Evolutionary conservation across 306 rosid genomes (phyloP).

Genomic region (Ziziphus jujuba): DNA sequence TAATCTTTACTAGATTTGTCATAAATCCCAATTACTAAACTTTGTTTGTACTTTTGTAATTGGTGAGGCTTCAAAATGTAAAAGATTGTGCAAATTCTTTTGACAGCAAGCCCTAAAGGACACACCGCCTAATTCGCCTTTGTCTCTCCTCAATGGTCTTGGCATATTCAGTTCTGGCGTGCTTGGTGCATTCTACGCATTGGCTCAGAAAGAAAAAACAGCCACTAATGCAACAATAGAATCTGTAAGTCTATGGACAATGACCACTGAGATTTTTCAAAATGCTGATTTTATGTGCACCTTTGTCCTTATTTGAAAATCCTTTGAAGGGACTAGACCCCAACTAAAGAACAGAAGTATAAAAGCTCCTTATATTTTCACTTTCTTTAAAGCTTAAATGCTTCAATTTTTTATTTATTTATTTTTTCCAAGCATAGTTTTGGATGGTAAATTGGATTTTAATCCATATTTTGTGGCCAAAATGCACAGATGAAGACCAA

Average conservation of each 20-base stretch:
- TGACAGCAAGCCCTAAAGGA: slow-evolving; percentile 44
- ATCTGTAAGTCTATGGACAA: slow-evolving; percentile 56
- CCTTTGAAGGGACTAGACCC: slow-evolving; percentile 12
- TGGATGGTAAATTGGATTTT: slow-evolving; percentile 24
- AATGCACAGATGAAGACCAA: slow-evolving; percentile 59
- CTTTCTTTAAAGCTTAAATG: not conserved
- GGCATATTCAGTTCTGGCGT: slow-evolving; percentile 70
- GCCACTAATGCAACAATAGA: slow-evolving; percentile 51
- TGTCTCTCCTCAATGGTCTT: slow-evolving; percentile 55
- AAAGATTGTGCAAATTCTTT: slow-evolving; percentile 34
- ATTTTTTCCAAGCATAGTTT: not conserved
- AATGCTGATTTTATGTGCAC: not conserved
- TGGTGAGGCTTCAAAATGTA: slow-evolving; percentile 11
- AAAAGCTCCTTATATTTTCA: not conserved
- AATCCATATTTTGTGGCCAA: slow-evolving; percentile 28
- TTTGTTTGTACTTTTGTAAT: slow-evolving; percentile 17
- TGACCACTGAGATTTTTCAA: slow-evolving; percentile 7
- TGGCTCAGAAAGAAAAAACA: slow-evolving; percentile 58
- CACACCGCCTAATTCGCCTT: slow-evolving; percentile 38
- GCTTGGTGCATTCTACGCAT: slow-evolving; percentile 67
- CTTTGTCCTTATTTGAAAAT: not conserved
- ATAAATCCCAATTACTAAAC: slow-evolving; percentile 25
- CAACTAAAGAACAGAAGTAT: not conserved
- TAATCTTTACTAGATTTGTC: slow-evolving; percentile 33
- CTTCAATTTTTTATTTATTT: not conserved